Evolutionary conservation across 306 rosid species (phyloP).

Genomic region (Sicyos baderoa): DNA sequence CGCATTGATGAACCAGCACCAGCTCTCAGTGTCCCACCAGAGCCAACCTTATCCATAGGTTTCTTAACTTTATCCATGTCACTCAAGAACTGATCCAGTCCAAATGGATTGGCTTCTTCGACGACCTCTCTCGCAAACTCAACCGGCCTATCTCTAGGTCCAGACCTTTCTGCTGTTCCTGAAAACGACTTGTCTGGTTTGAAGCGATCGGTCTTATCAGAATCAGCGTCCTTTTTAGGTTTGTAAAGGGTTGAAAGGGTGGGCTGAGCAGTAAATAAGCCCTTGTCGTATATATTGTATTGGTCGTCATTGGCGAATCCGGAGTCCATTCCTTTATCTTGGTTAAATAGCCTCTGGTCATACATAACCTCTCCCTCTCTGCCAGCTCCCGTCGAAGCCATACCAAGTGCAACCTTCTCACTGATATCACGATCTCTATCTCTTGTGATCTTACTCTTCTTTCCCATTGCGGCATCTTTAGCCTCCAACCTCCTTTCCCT

Average conservation of each 20-base stretch:
- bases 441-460: slow-evolving; percentile 86
- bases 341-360: slow-evolving; percentile 91
- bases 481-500: slow-evolving; percentile 90
- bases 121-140: slow-evolving; percentile 68
- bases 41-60: slow-evolving; percentile 58
- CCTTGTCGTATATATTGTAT: slow-evolving; percentile 75
- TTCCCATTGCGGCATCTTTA: slow-evolving; percentile 84
- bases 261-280: slow-evolving; percentile 73
- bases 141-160: slow-evolving; percentile 68
- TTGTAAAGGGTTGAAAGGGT: slow-evolving; percentile 75
- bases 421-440: slow-evolving; percentile 89
- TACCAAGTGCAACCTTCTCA: slow-evolving; percentile 91
- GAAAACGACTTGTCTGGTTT: slow-evolving; percentile 67
- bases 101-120: slow-evolving; percentile 87
- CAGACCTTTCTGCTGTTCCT: slow-evolving; percentile 60
- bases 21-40: slow-evolving; percentile 80
- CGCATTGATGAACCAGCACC: slow-evolving; percentile 77
- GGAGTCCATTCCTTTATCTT: slow-evolving; percentile 86
- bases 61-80: slow-evolving; percentile 72
- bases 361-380: slow-evolving; percentile 74
- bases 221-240: slow-evolving; percentile 78
- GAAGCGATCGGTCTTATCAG: slow-evolving; percentile 79
- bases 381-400: slow-evolving; percentile 67
- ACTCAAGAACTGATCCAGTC: slow-evolving; percentile 75
- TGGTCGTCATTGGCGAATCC: slow-evolving; percentile 83